Percentiles rank a stretch among this genome's conserved stretches.
phyloP scores from a whole-genome alignment of 2,329 filamentous ascomycete genomes.

The Aspergillus bombycis region DNA sequence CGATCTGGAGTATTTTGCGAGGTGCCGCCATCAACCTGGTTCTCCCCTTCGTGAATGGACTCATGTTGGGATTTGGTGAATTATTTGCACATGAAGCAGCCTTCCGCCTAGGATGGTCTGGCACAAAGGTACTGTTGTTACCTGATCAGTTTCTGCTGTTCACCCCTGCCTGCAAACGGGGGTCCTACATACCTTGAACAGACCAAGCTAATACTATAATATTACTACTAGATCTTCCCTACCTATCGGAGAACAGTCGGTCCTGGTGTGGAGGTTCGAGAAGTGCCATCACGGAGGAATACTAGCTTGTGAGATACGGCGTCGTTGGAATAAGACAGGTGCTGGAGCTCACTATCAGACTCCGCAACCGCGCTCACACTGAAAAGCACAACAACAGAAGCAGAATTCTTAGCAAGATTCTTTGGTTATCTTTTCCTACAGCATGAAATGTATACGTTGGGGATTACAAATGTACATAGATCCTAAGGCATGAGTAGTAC shows the following conservation, averaged over 20 bases:
- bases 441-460: constrained; percentile 25
- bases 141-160: background rate
- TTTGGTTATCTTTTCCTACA: constrained; percentile 5
- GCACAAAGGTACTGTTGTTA: constrained; percentile 75
- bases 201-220: background rate
- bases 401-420: background rate
- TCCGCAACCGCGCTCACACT: background rate
- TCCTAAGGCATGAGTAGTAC: constrained; percentile 24
- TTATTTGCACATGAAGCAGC: constrained; percentile 95
- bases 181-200: background rate
- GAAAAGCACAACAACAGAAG: background rate
- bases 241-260: constrained; percentile 70
- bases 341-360: background rate
- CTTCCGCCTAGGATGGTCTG: constrained; percentile 89
- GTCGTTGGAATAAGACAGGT: constrained; percentile 62
- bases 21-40: constrained; percentile 95
- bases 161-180: background rate
- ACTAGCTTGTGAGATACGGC: constrained; percentile 67
- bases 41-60: constrained; percentile 91
- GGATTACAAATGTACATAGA: constrained; percentile 39
- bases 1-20: constrained; percentile 79
- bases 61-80: constrained; percentile 98
- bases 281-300: constrained; percentile 62
- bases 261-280: constrained; percentile 78
- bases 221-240: constrained; percentile 56